These are phyloP conservation scores for Lablab purpureus DNA, from an alignment of 306 rosid species.

Conservation along the genomic window DNA sequence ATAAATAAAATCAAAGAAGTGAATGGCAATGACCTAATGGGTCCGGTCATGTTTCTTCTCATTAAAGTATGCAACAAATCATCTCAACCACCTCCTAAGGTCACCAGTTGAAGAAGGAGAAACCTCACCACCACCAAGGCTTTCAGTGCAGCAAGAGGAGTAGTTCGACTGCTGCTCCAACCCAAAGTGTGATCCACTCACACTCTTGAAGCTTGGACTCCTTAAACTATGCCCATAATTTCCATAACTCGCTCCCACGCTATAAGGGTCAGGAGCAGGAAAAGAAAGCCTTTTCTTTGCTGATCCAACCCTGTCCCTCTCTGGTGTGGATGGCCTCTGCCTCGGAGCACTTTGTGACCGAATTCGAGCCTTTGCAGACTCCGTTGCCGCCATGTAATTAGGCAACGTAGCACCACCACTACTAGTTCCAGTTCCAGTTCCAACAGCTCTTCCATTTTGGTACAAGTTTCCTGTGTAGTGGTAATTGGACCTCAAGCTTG, in stretches of 20 bases:
- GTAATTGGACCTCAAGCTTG: slow-evolving; percentile 85
- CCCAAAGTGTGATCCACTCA: slow-evolving; percentile 64
- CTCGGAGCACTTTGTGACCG: slow-evolving; percentile 95
- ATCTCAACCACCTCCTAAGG: slow-evolving; percentile 88
- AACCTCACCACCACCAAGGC: slow-evolving; percentile 85
- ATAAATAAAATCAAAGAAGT: slow-evolving; percentile 40
- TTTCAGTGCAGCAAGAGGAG: slow-evolving; percentile 93
- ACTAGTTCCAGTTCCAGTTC: slow-evolving; percentile 50
- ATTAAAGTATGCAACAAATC: slow-evolving; percentile 50
- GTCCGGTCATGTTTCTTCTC: slow-evolving; percentile 23
- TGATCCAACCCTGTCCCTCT: slow-evolving; percentile 83
- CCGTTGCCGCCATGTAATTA: slow-evolving; percentile 97
- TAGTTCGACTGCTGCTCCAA: slow-evolving; percentile 89
- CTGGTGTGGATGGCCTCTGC: slow-evolving; percentile 91
- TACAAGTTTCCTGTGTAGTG: slow-evolving; percentile 63
- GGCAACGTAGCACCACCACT: slow-evolving; percentile 63
- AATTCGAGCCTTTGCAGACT: slow-evolving; percentile 90
- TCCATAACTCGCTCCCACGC: slow-evolving; percentile 61
- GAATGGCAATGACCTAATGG: slow-evolving; percentile 15
- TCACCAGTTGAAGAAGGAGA: slow-evolving; percentile 93
- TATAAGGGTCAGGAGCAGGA: slow-evolving; percentile 81
- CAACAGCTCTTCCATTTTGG: slow-evolving; percentile 56
- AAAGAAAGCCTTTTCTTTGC: slow-evolving; percentile 89
- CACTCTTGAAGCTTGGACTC: slow-evolving; percentile 95
- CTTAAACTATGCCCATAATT: slow-evolving; percentile 73